Evolutionary conservation across 495 filamentous ascomycete genomes (phyloP), one percentile per base, ranked within the genome.

Genomic region (Neurospora sp.): DNA sequence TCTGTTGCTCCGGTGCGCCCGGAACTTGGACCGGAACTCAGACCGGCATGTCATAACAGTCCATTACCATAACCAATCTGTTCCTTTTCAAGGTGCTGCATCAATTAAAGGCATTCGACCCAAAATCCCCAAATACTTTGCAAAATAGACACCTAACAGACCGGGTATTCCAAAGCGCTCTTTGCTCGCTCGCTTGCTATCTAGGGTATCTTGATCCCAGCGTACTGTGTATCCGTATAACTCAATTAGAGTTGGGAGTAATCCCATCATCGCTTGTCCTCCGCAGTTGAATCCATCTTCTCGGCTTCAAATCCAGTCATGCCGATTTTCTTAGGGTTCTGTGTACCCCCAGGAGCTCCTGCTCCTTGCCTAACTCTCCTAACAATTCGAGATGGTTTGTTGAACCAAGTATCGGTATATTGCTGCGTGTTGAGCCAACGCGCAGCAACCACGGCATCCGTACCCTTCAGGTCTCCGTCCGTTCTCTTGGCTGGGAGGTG

Each of bases 401-500:
- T 59, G 22, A 22, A 20, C 48, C 48, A 59, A 14, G 48, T 27
- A 59, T 14, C 20, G 10, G 20, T 59, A 59, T 59, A 27, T 59
- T 0, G 11, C 48, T 59, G 48, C 20, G 48, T 59, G 48, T 59
- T 22, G 48, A 71, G 18, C 75, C 75, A 76, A n/a, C 53, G 46
- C 40, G 31, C 61, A 10, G 59, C 20, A 20, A 76, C 35, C 3
- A 70, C 68, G 16, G 48, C 9, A 59, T 76, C 75, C n/a, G 69
- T 73, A 40, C 74, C 68, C 22, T 71, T 38, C 61, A 20, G 40
- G 20, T 40, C 70, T 20, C 16, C 20, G 40, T 69, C 53, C 8
- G 3, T 44, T 39, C 68, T 73, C 20, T 31, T n/a, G 10, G 78
- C 75, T 75, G 75, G 78, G 27, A 74, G 27, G 27, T 66, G 59